These are phyloP conservation scores for Tolypocladium album DNA, from an alignment of 2,329 filamentous ascomycete genomes.

Conservation along the genomic window DNA sequence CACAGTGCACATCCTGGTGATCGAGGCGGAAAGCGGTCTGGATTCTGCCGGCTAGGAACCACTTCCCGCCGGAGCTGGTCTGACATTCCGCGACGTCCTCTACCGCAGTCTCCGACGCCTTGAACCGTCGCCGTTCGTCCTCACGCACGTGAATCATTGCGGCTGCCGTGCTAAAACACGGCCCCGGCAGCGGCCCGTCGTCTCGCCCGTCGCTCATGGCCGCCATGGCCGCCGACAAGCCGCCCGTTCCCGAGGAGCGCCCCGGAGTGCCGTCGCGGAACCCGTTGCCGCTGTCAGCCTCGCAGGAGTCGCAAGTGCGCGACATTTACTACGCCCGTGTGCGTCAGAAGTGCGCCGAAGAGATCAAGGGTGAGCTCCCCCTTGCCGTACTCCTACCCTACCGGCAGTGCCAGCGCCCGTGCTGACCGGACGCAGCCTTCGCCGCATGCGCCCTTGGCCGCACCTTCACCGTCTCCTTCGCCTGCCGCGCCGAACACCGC, in stretches of 20 bases:
- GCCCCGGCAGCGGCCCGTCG: background rate
- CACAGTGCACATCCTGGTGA: no score
- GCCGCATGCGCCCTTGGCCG: slow-evolving; percentile 79
- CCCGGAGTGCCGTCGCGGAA: slow-evolving; percentile 53
- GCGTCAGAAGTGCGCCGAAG: slow-evolving; percentile 60
- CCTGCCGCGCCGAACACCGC: slow-evolving; percentile 68
- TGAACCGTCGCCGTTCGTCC: background rate
- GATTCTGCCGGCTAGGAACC: background rate
- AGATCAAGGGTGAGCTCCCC: slow-evolving; percentile 57
- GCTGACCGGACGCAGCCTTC: slow-evolving; percentile 53
- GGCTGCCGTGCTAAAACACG: background rate
- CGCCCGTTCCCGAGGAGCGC: slow-evolving; percentile 22
- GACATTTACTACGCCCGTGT: slow-evolving; percentile 75
- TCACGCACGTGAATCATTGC: background rate
- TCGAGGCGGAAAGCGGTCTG: background rate
- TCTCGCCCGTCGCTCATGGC: slow-evolving; percentile 10
- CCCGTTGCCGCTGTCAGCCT: slow-evolving; percentile 71
- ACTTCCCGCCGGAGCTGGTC: background rate
- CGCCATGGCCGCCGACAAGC: slow-evolving; percentile 21
- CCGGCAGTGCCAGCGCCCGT: background rate
- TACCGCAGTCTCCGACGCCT: background rate
- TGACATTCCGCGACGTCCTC: background rate
- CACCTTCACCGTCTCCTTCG: slow-evolving; percentile 80
- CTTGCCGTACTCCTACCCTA: no score
- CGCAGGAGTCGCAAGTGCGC: slow-evolving; percentile 72